Evolutionary conservation across 106 monocot species (phyloP), one percentile per base, ranked within the genome.

Genomic region (Triglochin maritima): DNA sequence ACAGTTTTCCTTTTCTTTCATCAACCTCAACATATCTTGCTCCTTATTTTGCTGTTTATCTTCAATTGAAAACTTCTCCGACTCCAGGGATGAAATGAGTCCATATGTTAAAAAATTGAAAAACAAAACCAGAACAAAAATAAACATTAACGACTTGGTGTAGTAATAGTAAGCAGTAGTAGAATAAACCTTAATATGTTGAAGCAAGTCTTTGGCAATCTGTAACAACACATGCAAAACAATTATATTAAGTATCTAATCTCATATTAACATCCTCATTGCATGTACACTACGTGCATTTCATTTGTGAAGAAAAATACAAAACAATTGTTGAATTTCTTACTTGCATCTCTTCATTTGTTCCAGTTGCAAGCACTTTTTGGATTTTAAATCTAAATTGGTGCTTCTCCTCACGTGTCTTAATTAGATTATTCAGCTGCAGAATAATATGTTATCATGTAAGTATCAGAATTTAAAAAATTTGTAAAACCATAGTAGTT

Each of bases 1-100:
- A 48, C 75, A 74, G 69, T 76, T 75, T 62, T 98, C 88, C 62
- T 86, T 98, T 17, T 92, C 96, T 64, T 79, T 88, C 15, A 77
- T 68, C 50, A 92, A 62, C 64, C 62, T 83, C 45, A 57, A 44
- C 6, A 88, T 16, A 54, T 88, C 88, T 74, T 86, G 77, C 56
- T 88, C 88, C n/a, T 67, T 78, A 9, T 76, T 43, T 59, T 81
- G 86, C 58, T 81, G 81, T 70, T 57, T 86, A 67, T 90, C 89
- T 74, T 90, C 89, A 65, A 81, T 51, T 71, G 72, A 74, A 14
- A 64, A 67, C 58, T 89, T 89, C 57, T 89, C 85, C 53, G 62
- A 74, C 96, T 92, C 65, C 6, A 74, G 58, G 51, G 50, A 55
- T 46, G 59, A 60, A 66, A 3, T 42, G 14, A 54, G 2, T 8